These are phyloP conservation scores for Cyclanthera cordifolia DNA, from an alignment of 306 rosid species.

Conservation along the genomic window DNA sequence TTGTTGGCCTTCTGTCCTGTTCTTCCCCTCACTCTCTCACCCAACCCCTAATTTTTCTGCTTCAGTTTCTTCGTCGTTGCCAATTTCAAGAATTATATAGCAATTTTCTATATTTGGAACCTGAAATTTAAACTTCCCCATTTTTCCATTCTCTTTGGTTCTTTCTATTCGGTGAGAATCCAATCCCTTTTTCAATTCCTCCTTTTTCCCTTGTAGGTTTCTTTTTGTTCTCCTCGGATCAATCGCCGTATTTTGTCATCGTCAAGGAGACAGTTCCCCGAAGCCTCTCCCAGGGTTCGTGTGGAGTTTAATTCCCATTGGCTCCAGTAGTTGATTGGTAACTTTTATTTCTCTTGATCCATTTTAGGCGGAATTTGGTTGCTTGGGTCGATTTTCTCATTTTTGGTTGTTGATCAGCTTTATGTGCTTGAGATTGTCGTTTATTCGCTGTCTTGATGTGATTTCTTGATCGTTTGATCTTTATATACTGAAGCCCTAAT, in stretches of 20 bases:
- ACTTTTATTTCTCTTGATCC: neutral
- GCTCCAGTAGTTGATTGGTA: constrained; percentile 1
- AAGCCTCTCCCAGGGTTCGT: constrained; percentile 18
- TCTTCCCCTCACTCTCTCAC: no score
- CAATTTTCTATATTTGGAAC: neutral
- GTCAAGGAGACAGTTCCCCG: neutral
- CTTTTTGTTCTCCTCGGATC: neutral
- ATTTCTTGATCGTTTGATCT: constrained; percentile 5
- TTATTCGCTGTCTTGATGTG: constrained; percentile 22
- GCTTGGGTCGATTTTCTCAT: no score
- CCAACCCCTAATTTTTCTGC: constrained; percentile 4
- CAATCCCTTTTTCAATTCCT: no score
- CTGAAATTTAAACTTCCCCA: neutral
- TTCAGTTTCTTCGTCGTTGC: neutral
- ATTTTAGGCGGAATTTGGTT: neutral
- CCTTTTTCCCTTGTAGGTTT: no score
- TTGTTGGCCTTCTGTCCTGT: neutral
- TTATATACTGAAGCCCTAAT: neutral
- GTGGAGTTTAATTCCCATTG: constrained; percentile 11
- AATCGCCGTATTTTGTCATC: no score
- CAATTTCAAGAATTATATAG: neutral
- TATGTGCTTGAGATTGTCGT: constrained; percentile 8
- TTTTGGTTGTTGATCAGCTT: neutral
- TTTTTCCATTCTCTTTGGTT: constrained; percentile 10
- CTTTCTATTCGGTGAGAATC: constrained; percentile 29